A percentile compares a stretch with the other conserved stretches of the same genome.
Conservation (phyloP, 1,139 yeast species). For the Yamadazyma jaroonii region DNA sequence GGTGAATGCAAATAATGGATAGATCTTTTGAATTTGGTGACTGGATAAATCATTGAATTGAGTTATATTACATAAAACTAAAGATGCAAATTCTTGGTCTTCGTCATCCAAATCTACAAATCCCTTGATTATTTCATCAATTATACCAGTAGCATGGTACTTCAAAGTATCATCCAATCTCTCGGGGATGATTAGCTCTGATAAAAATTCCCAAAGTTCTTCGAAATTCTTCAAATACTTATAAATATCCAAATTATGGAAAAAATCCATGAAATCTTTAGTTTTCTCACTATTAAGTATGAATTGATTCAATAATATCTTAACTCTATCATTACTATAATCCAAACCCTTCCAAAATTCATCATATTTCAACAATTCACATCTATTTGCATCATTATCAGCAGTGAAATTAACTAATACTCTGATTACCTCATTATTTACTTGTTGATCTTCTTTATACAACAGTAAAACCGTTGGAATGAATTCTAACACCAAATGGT, state of each 20-base stretch:
- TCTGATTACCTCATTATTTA: slow-evolving; percentile 21
- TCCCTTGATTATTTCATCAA: slow-evolving; percentile 5
- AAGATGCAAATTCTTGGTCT: slow-evolving; percentile 14
- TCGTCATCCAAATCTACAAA: slow-evolving; percentile 15
- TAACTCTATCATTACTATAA: slow-evolving; percentile 12
- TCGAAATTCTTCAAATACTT: slow-evolving; percentile 1
- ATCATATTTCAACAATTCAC: slow-evolving; percentile 15
- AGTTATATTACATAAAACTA: slow-evolving; percentile 17
- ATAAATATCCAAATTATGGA: slow-evolving; percentile 13
- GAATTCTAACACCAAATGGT: neutral
- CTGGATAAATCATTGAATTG: slow-evolving; percentile 17
- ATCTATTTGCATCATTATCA: slow-evolving; percentile 33
- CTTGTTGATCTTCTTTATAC: neutral
- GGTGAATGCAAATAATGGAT: slow-evolving; percentile 8
- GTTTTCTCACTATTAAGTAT: slow-evolving; percentile 25
- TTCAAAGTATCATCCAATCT: slow-evolving; percentile 9
- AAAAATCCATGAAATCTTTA: slow-evolving; percentile 15
- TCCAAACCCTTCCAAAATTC: slow-evolving; percentile 21
- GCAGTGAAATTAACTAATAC: slow-evolving; percentile 37
- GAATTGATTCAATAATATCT: slow-evolving; percentile 34
- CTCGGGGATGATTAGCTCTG: slow-evolving; percentile 12
- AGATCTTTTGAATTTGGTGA: slow-evolving; percentile 6
- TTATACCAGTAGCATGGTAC: slow-evolving; percentile 4
- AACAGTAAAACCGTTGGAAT: neutral
- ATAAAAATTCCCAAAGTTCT: slow-evolving; percentile 10